Base-by-base conservation (phyloP, 768 basidiomycete genomes). In the Pulveroboletus frians region DNA sequence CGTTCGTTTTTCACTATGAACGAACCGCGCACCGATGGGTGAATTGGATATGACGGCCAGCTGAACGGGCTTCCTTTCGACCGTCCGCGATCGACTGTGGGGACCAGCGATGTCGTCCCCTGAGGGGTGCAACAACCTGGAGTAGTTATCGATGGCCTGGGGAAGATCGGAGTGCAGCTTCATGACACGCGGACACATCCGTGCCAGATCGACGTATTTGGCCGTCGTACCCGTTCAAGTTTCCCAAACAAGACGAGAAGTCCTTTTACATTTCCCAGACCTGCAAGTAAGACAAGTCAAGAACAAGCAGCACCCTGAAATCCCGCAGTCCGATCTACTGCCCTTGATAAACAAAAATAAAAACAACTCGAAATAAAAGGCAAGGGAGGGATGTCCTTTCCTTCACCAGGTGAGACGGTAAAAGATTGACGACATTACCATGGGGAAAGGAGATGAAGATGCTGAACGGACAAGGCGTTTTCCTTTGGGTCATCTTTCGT, bases 1-100 rank as follows among this genome's bases (percentile, higher is more conserved):
- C 35, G 15, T 38, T 39, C 46, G n/a, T 42, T 56, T 46, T 47
- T 47, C 47, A 46, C 43, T 20, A 43, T 47, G 47, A 52, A 47
- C 46, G 31, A 36, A 23, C 31, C 21, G 17, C 47, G 45, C 20
- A 20, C 17, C 13, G 23, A 38, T 29, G 20, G 20, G 27, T 50
- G 54, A 49, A 30, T 30, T 30, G 29, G 23, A 39, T 47, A 49
- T 46, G 57, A 52, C 14, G 17, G 40, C 21, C 11, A 23, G 41
- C 8, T 15, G 34, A 45, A 47, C 37, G 29, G 29, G 32, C 47
- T 26, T 9, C 23, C 27, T 9, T 21, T 40, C 37, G 27, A 32
- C 43, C 35, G 26, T 36, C 36, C 34, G 27, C 20, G n/a, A 14
- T 37, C 36, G 35, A 37, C n/a, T 11, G 41, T 46, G 26, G 43